Base-by-base conservation (phyloP, 1,284 basidiomycete genomes). In the Malassezia obtusa region DNA sequence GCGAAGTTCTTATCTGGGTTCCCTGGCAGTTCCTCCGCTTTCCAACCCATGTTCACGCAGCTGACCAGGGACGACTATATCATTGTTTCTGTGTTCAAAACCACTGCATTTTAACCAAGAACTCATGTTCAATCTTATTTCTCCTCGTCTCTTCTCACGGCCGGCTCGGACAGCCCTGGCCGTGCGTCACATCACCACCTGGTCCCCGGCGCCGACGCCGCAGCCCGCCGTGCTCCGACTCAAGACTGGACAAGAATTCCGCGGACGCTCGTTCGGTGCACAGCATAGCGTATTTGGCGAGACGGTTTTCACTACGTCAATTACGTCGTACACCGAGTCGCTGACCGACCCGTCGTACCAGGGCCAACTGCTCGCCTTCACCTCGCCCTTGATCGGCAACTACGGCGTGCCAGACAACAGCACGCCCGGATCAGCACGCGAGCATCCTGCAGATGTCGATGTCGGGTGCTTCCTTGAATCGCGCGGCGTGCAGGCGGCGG, bases 311-410 rank as follows among this genome's bases (percentile, higher is more conserved):
- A 92, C 89, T 22, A 99, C 92, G 31, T 91, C 89, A 49, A 98
- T 98, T 75, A 99, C 94, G 7, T 94, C 89, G 50, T 98, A 99
- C 77, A 96, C 91, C 50, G 94, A 99, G 77, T 95, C 90, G 14
- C 94, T 99, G 89, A 99, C 92, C 41, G 92, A 99, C 75, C 92
- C 92, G 6, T 98, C 94, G 9, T 98, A 99, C 77, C 87, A 89
- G 32, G 87, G 89, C 49, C 94, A 99, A 77, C 89, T 98, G 65
- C 82, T 99, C 58, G 90, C 96, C 56, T 99, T 99, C 78, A 98
- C 92, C 25, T 87, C 91, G 4, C 92, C 94, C 22, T 82, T 99
- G 76, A 95, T 98, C 63, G 94, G 94, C 45, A 99, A 99, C 76
- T 99, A 98, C 73, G 92, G 94, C 60, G 90, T 99, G 3, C 92